Evolutionary conservation across 116 monocot species (phyloP).

Genomic region (Dioscorea cayenensis): DNA sequence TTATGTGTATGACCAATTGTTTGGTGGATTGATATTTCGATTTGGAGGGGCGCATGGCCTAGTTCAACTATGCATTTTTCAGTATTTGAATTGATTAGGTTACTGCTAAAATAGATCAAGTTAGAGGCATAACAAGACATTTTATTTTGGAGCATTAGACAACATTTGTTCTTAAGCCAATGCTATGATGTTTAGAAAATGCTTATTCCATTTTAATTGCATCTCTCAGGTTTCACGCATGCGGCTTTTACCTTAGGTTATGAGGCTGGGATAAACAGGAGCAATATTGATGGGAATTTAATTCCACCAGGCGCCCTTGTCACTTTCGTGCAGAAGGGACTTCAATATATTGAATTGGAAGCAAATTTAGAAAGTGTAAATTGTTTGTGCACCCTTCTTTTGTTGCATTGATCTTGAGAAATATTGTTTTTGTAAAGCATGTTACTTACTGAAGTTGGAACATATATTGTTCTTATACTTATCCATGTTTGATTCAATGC

Average conservation of each 20-base stretch:
- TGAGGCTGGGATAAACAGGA: constrained; percentile 83
- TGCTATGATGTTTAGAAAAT: not conserved
- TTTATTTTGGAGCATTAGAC: not conserved
- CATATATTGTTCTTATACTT: not conserved
- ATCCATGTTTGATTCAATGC: constrained; percentile 15
- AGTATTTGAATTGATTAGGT: no score
- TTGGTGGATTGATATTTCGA: no score
- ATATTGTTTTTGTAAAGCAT: no score
- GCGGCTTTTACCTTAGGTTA: constrained; percentile 88
- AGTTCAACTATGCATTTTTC: no score
- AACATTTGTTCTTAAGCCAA: not conserved
- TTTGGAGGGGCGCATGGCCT: no score
- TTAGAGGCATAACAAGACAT: not conserved
- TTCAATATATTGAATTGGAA: constrained; percentile 83
- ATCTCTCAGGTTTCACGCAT: constrained; percentile 80
- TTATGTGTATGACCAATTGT: no score
- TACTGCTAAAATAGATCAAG: no score
- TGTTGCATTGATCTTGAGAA: not conserved
- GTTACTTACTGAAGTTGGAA: not conserved
- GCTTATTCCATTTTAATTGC: not conserved
- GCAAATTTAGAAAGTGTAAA: constrained; percentile 61
- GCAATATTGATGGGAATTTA: constrained; percentile 67
- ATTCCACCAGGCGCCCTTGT: constrained; percentile 88
- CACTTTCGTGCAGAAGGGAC: constrained; percentile 82
- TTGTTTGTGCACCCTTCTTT: constrained; percentile 5